Conservation (phyloP, 2,329 filamentous ascomycete species). For the Phialemoniopsis sp. region DNA sequence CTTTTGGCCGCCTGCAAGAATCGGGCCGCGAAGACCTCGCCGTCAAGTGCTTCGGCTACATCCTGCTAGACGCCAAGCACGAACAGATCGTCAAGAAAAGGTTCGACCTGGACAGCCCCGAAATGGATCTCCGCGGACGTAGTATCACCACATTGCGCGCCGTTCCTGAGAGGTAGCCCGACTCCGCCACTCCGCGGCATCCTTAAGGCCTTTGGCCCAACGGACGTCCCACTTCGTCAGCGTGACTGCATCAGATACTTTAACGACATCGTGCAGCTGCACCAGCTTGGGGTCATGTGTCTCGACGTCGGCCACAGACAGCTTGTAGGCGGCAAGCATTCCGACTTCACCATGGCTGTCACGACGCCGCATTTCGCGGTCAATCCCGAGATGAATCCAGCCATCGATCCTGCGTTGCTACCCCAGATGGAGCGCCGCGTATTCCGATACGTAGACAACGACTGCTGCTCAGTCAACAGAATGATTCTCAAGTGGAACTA, state of each 20-base stretch:
- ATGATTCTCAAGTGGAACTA: no score
- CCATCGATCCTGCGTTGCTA: no score
- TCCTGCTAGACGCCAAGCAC: constrained; percentile 15
- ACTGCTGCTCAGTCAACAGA: no score
- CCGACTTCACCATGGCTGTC: constrained; percentile 17
- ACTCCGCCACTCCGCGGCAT: constrained; percentile 14
- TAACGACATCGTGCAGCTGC: constrained; percentile 4
- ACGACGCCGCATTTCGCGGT: constrained; percentile 15
- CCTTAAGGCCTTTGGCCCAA: constrained; percentile 13
- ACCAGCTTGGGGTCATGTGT: constrained; percentile 11
- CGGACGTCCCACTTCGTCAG: background rate
- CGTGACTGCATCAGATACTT: constrained; percentile 4
- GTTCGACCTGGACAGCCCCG: constrained; percentile 1
- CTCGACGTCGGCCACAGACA: constrained; percentile 10
- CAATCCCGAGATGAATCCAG: no score
- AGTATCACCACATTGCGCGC: no score
- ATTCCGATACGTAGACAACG: no score
- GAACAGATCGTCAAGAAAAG: constrained; percentile 3
- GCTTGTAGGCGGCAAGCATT: constrained; percentile 13
- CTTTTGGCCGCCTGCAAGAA: constrained; percentile 20
- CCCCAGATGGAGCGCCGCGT: no score
- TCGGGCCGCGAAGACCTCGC: constrained; percentile 14
- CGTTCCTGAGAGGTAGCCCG: constrained; percentile 7
- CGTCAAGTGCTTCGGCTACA: constrained; percentile 17
- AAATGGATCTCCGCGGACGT: no score